Evolutionary conservation across 1,139 yeast genomes (phyloP).

Genomic region (Pichia sp.): DNA sequence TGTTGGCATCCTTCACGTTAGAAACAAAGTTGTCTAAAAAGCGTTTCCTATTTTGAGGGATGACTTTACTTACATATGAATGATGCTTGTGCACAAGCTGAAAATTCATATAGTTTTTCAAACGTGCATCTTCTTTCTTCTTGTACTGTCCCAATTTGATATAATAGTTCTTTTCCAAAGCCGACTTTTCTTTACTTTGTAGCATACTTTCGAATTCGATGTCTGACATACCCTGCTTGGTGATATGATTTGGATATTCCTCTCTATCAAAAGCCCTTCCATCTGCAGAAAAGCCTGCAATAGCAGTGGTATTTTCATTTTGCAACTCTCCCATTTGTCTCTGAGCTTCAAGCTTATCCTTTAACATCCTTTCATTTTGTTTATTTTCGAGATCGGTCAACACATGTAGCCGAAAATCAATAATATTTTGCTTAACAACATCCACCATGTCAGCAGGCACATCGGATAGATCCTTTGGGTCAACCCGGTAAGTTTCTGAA

Average conservation of each 20-base stretch:
- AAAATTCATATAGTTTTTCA: constrained; percentile 25
- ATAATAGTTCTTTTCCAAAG: constrained; percentile 25
- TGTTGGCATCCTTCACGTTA: constrained; percentile 21
- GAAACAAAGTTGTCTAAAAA: constrained; percentile 30
- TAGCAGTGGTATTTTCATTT: not conserved
- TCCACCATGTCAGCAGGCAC: constrained; percentile 58
- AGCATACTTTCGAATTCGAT: constrained; percentile 21
- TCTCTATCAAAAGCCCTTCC: not conserved
- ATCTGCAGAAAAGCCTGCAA: not conserved
- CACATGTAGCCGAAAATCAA: constrained; percentile 60
- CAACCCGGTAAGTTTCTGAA: constrained; percentile 48
- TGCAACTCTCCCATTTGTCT: constrained; percentile 17
- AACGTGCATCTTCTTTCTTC: constrained; percentile 24
- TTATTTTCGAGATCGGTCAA: constrained; percentile 49
- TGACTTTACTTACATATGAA: constrained; percentile 18
- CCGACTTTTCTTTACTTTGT: constrained; percentile 28
- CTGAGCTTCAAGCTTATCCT: constrained; percentile 51
- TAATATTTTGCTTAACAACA: constrained; percentile 53
- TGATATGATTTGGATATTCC: not conserved
- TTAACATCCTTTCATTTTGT: constrained; percentile 48
- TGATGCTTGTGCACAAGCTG: constrained; percentile 21
- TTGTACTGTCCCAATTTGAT: constrained; percentile 18
- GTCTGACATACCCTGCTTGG: constrained; percentile 15
- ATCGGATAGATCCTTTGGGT: constrained; percentile 56
- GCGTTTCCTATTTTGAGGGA: constrained; percentile 34